Percentiles rank a stretch among this genome's conserved stretches.
These are phyloP conservation scores for Umbelopsis sp. DNA, from an alignment of 371 early-diverging fungal genomes.

Conservation along the genomic window DNA sequence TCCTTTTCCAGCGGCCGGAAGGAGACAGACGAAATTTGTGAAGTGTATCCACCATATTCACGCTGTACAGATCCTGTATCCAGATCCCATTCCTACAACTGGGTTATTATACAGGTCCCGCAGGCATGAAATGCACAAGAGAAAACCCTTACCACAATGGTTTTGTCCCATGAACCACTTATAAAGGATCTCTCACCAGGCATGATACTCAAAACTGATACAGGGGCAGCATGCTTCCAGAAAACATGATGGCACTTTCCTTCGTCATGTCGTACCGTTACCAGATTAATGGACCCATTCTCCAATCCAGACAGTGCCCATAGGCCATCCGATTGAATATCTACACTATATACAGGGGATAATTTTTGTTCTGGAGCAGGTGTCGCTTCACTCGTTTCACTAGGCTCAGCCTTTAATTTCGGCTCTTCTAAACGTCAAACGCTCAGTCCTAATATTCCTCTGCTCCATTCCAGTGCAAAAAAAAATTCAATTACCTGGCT, in stretches of 20 bases:
- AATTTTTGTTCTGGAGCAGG: slow-evolving; percentile 56
- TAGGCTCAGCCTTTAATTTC: slow-evolving; percentile 25
- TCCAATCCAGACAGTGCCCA: slow-evolving; percentile 85
- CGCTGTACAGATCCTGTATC: slow-evolving; percentile 78
- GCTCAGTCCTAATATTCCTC: background rate
- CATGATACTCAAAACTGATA: slow-evolving; percentile 80
- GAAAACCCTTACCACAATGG: slow-evolving; percentile 57
- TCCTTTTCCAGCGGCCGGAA: slow-evolving; percentile 63
- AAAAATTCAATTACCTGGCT: slow-evolving; percentile 31
- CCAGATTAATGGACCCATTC: slow-evolving; percentile 86
- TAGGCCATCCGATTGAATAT: slow-evolving; percentile 88
- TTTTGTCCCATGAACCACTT: slow-evolving; percentile 95
- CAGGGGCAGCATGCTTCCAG: slow-evolving; percentile 78
- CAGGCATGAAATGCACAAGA: too few species aligned
- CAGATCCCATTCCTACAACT: slow-evolving; percentile 86
- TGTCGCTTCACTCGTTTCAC: slow-evolving; percentile 22
- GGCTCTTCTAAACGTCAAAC: slow-evolving; percentile 7
- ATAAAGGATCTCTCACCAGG: slow-evolving; percentile 78
- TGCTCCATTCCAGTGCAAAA: background rate
- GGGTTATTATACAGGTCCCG: background rate
- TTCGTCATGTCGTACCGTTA: slow-evolving; percentile 92
- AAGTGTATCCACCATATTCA: slow-evolving; percentile 70
- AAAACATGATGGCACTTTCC: slow-evolving; percentile 83
- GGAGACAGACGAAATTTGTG: slow-evolving; percentile 79
- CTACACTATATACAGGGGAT: slow-evolving; percentile 91